phyloP scores from a whole-genome alignment of 352 stramenopile genomes.

The Globisporangium megalacanthum region DNA sequence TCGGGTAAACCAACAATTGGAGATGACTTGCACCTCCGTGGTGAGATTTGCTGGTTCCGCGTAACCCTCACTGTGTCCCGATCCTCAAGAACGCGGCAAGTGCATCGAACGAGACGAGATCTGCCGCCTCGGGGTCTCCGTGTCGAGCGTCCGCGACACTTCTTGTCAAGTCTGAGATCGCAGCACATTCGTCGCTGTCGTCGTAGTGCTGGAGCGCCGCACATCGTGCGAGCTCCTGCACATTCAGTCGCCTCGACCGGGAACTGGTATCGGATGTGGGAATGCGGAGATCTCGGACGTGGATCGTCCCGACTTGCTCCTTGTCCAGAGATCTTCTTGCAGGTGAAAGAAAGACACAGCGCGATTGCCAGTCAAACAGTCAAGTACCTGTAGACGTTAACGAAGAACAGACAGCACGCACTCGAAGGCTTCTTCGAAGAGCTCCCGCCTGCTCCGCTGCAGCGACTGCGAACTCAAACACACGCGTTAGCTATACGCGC shows the following conservation, averaged over 20 bases:
- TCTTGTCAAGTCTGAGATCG: background rate
- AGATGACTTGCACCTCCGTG: no score
- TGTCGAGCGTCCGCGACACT: background rate
- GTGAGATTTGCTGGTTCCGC: background rate
- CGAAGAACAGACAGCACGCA: conserved; percentile 4
- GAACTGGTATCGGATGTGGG: conserved; percentile 9
- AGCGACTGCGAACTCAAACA: conserved; percentile 10
- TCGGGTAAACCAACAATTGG: conserved; percentile 11
- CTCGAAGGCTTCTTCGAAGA: conserved; percentile 30
- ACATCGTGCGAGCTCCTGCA: conserved; percentile 12
- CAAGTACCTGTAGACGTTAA: background rate
- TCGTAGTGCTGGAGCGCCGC: conserved; percentile 24
- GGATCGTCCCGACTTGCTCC: conserved; percentile 10
- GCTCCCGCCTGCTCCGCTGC: conserved; percentile 15
- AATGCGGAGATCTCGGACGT: conserved; percentile 11
- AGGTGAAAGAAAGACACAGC: background rate
- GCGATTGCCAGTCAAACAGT: no score
- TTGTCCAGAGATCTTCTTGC: conserved; percentile 13
- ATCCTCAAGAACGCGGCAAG: conserved; percentile 11
- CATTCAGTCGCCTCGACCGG: no score
- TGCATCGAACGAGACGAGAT: conserved; percentile 4
- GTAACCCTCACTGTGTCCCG: background rate
- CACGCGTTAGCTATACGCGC: no score
- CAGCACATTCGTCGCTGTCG: conserved; percentile 6
- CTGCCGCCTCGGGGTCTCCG: background rate